Evolutionary conservation across 164 flowering plant species (phyloP), one percentile per base, ranked within the genome.

Genomic region (Umbellularia californica): DNA sequence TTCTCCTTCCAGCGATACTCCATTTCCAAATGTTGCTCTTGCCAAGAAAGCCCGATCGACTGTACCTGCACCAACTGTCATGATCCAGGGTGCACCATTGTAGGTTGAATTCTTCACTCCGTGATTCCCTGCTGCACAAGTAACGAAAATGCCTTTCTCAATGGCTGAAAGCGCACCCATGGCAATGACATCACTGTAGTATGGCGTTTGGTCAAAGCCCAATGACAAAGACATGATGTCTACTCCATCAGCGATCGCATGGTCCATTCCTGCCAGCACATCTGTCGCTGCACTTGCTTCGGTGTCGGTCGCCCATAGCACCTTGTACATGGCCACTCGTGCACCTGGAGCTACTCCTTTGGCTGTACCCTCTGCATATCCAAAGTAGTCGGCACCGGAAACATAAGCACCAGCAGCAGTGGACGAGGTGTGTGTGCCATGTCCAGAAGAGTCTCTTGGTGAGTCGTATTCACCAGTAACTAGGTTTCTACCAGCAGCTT

Each of bases 231-330:
- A 88, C 62, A 88, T 24, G 3, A 88, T 24, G 58, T 84, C 87
- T 0, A 90, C 90, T 0, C 89, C 89, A 60, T 88, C 92, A 0
- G 27, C 73, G 5, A 88, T 82, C 12, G 90, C 92, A 19, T 86
- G 86, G 66, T 88, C 94, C 20, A 88, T 84, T 1, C 83, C 90
- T 1, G 89, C 92, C 1, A 41, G 47, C 47, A 41, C 47, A 9
- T 41, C 47, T 7, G 47, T 41, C 47, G 47, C 47, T 9, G 47
- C 11, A 41, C 47, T 41, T 41, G 1, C 47, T 5, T 41, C 47
- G 47, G 47, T 41, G 11, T 41, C 47, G 10, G 47, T 41, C 7
- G 47, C 47, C 47, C 47, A 41, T 2, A 41, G 47, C 47, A 41
- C 47, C 47, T 41, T 41, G 47, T 41, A 41, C 47, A 41, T 41